Evolutionary conservation across 306 rosid genomes (phyloP), one percentile per base, ranked within the genome.

Genomic region (Vigna hirtella): DNA sequence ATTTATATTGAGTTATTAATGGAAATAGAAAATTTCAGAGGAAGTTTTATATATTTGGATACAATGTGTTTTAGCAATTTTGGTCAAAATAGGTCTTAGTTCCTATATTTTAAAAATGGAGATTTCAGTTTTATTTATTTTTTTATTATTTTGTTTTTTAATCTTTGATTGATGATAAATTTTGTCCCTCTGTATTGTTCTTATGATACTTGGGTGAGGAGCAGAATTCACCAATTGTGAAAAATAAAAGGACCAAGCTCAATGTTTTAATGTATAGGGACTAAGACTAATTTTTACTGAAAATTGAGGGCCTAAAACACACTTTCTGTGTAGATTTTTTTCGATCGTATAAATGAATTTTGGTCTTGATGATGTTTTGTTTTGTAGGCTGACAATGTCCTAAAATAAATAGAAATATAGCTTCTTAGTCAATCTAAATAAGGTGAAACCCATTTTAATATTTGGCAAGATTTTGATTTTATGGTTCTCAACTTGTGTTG

Each of bases 341-440:
- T 66, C 24, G 40, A 56, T 61, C 16, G 68, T 16, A 52, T 47
- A 53, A 51, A 80, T 65, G 49, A 48, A 57, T 59, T 58, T 28
- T 49, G 16, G 42, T 42, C 22, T 20, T 20, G 22, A 20, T 20
- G 22, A 11, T n/a, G 17, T 67, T 74, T 74, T 24, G n/a, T 57
- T 24, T 14, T 34, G 17, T 58, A 57, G n/a, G 26, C 67, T 66
- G 18, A 42, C 28, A 26, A 26, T 26, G 28, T 26, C 28, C 28
- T 26, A 26, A 26, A 26, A 26, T 26, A 26, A 26, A 26, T 26
- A 26, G 28, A 26, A 26, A 26, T 26, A 26, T 2, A 26, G 28
- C 28, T 26, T 26, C 28, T 26, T 26, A 26, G 28, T 26, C 36
- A 34, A 34, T 34, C 40, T 42, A 22, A 63, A 71, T 9, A 22